phyloP scores from a whole-genome alignment of 139 green algal species.

The Coelastrella sp. region DNA sequence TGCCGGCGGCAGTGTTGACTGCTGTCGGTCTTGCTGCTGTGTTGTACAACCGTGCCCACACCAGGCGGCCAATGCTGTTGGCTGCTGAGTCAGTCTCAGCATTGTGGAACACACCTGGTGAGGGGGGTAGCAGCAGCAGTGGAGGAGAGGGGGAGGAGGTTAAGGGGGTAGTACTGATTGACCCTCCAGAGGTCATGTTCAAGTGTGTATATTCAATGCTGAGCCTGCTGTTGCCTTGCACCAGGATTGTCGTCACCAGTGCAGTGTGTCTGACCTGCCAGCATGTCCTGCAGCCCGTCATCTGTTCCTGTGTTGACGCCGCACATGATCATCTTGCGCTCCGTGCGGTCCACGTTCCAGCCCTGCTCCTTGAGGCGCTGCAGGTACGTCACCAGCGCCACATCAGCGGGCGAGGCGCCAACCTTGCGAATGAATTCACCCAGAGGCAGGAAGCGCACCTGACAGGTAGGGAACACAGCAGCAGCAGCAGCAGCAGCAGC shows the following conservation, averaged over 20 bases:
- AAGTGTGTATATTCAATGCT: background rate
- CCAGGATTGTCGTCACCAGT: background rate
- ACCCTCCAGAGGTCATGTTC: background rate
- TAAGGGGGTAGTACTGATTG: background rate
- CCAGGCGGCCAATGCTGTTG: constrained; percentile 35
- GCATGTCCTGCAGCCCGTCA: constrained; percentile 16
- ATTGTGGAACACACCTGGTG: background rate
- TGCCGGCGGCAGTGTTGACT: background rate
- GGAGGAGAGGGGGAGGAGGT: background rate
- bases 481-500: constrained; percentile 14
- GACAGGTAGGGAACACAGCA: background rate
- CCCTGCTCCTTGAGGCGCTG: constrained; percentile 83
- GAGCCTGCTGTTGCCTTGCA: too few species aligned
- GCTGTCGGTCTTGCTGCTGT: background rate
- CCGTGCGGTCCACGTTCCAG: constrained; percentile 72
- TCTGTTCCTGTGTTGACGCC: constrained; percentile 15
- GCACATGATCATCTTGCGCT: constrained; percentile 63
- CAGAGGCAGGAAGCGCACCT: constrained; percentile 66
- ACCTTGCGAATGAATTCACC: constrained; percentile 72
- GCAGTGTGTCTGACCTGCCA: background rate
- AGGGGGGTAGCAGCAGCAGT: background rate
- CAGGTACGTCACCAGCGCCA: constrained; percentile 71
- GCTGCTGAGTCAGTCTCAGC: constrained; percentile 7
- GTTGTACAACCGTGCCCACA: constrained; percentile 22
- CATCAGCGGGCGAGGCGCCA: constrained; percentile 2